Conservation (phyloP, 768 basidiomycete species). For the Psilocybe cyanescens region DNA sequence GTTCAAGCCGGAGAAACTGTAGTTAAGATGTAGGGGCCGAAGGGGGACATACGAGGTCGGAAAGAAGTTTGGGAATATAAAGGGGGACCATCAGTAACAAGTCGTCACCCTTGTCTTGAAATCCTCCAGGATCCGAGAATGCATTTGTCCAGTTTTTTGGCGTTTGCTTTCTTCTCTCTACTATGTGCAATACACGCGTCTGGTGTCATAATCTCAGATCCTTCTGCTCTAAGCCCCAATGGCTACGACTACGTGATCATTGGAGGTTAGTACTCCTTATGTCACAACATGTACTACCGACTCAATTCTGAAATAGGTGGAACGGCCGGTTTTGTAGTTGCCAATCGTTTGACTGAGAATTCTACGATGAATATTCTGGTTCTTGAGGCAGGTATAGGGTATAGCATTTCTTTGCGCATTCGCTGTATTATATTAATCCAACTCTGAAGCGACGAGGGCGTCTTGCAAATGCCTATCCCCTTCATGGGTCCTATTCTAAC, state of each 20-base stretch:
- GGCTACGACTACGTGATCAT: conserved; percentile 19
- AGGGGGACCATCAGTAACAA: too few species aligned
- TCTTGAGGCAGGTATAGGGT: conserved; percentile 50
- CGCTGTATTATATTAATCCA: not conserved
- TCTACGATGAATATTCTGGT: conserved; percentile 49
- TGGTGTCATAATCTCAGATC: not conserved
- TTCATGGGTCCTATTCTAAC: not conserved
- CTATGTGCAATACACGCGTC: not conserved
- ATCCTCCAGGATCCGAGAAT: too few species aligned
- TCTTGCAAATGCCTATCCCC: not conserved
- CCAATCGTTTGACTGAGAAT: conserved; percentile 56
- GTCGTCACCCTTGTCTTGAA: too few species aligned
- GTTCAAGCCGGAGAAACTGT: too few species aligned
- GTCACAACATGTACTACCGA: not conserved
- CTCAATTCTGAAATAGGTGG: conserved; percentile 35
- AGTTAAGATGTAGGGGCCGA: too few species aligned
- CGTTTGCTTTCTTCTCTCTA: not conserved
- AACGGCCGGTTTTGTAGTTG: conserved; percentile 59
- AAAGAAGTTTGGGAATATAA: too few species aligned
- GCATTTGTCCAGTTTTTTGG: not conserved
- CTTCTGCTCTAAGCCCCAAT: not conserved
- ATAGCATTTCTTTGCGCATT: not conserved
- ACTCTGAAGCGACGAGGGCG: not conserved
- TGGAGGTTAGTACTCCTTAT: conserved; percentile 13
- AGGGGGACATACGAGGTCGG: too few species aligned